Base-by-base conservation (phyloP, 306 rosid species). In the Lathyrus sativus region DNA sequence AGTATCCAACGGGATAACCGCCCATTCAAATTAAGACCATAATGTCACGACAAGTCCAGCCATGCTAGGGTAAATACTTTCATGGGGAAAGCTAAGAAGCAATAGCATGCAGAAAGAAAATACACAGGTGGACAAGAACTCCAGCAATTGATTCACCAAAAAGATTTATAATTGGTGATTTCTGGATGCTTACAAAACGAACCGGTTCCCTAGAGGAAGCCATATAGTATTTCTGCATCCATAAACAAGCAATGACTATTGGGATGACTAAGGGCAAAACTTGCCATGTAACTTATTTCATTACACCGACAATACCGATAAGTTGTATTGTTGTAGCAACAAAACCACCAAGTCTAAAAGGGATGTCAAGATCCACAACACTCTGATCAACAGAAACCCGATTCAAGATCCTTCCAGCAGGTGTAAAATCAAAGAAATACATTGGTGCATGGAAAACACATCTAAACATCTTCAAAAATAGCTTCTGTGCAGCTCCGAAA, bases 151-250 rank as follows among this genome's bases (percentile, higher is more conserved):
- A 93, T 87, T 93, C 99, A 18, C 92, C 97, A 78, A 93, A 93
- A 62, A 90, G 96, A 84, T 93, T 73, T 70, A 93, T 88, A 39
- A 93, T 75, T 58, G 99, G 99, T 81, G 99, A 93, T 79, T 93
- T 93, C 82, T 90, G 99, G 70, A 93, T 93, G 87, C 99, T 93
- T 41, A 93, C 96, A 65, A 93, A 90, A 39, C 99, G 97, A 50
- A 93, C 99, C 74, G 90, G 81, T 79, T 93, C 99, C 79, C 99
- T 90, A 37, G 99, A 93, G 56, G 99, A 93, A 76, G 99, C 86
- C 99, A 93, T 93, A 84, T 93, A 93, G 86, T 93, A 93, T 87
- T 93, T 93, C 99, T 95, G 99, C 97, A 95, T 95, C 99, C 99
- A 95, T 81, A 95, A 76, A 80, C 99, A 95, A 86, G 93, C 91